Evolutionary conservation across 345 rosid species (phyloP).

Genomic region (Hibiscus tridactylites): DNA sequence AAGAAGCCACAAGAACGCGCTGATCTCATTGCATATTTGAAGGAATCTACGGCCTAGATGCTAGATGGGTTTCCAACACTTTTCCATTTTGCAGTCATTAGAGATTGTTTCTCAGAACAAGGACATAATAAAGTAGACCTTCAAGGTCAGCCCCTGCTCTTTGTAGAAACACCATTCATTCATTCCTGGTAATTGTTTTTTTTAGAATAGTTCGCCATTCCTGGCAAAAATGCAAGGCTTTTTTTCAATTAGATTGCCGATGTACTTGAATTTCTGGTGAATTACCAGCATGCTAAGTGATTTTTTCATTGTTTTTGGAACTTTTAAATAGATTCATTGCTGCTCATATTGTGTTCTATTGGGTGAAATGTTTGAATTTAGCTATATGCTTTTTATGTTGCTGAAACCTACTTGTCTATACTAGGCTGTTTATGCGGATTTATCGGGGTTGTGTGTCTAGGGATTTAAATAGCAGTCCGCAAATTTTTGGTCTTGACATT

Average conservation of each 20-base stretch:
- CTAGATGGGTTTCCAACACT: not conserved
- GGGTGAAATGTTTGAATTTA: no score
- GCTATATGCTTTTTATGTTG: no score
- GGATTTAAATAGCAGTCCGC: no score
- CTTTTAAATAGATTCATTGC: not conserved
- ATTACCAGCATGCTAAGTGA: not conserved
- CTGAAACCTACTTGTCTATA: no score
- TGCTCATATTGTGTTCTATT: not conserved
- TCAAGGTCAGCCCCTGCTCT: constrained; percentile 14
- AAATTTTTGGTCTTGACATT: no score
- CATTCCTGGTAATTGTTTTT: not conserved
- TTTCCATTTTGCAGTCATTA: constrained; percentile 2
- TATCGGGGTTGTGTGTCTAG: no score
- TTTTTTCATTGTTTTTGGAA: not conserved
- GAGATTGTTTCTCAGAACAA: constrained; percentile 6
- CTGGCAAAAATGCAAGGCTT: not conserved
- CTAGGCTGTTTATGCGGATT: no score
- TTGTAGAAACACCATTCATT: not conserved
- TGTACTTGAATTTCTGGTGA: not conserved
- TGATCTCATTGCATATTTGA: constrained; percentile 88
- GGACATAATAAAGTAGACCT: constrained; percentile 5
- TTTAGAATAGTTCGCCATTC: not conserved
- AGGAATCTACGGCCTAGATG: constrained; percentile 54
- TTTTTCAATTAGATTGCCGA: not conserved
- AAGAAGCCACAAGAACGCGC: constrained; percentile 61